These are phyloP conservation scores for Talaromyces albobiverticillius DNA, from an alignment of 2,329 filamentous ascomycete species.

Conservation along the genomic window DNA sequence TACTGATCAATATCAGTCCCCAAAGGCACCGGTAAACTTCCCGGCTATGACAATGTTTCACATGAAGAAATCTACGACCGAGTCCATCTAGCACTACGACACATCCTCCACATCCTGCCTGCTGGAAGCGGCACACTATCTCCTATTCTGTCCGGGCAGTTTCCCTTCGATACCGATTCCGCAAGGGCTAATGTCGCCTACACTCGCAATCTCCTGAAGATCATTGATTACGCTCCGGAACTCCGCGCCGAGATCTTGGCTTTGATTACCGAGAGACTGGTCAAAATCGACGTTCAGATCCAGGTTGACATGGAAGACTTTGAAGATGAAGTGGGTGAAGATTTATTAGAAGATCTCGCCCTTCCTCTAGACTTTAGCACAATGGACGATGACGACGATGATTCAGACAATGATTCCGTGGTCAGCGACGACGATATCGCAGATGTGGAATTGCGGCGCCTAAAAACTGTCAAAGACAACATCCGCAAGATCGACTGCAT, in stretches of 20 bases:
- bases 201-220: slow-evolving; percentile 74
- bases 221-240: slow-evolving; percentile 74
- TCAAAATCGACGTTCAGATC: slow-evolving; percentile 94
- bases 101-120: slow-evolving; percentile 77
- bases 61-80: slow-evolving; percentile 66
- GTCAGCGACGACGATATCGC: slow-evolving; percentile 59
- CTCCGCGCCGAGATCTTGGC: slow-evolving; percentile 77
- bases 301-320: slow-evolving; percentile 90
- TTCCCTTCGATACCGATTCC: slow-evolving; percentile 74
- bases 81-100: slow-evolving; percentile 71
- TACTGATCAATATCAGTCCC: slow-evolving; percentile 42
- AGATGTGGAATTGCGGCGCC: slow-evolving; percentile 43
- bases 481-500: slow-evolving; percentile 90
- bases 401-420: slow-evolving; percentile 64
- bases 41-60: slow-evolving; percentile 56
- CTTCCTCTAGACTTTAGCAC: slow-evolving; percentile 35
- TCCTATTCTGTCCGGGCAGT: slow-evolving; percentile 63
- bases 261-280: slow-evolving; percentile 77
- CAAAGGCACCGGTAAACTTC: slow-evolving; percentile 52
- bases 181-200: slow-evolving; percentile 82
- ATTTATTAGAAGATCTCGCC: slow-evolving; percentile 53
- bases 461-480: slow-evolving; percentile 73
- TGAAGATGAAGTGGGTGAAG: slow-evolving; percentile 80
- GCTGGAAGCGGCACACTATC: slow-evolving; percentile 70
- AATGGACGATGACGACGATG: slow-evolving; percentile 42